These are phyloP conservation scores for Oenanthe javanica DNA, from an alignment of 140 eudicot species.

Conservation along the genomic window DNA sequence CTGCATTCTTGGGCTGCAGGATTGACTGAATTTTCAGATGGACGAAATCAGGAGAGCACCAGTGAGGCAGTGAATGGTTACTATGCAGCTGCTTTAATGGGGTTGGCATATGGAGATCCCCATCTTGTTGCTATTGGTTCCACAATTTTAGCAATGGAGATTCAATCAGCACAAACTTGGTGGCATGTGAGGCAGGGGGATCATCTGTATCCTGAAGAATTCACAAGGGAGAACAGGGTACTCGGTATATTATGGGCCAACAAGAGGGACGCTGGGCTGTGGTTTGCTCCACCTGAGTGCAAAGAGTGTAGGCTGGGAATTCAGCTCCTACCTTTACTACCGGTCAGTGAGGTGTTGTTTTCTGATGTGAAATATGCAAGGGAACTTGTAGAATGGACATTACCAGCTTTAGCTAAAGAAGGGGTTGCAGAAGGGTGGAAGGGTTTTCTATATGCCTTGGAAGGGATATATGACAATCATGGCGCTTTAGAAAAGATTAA, in stretches of 20 bases:
- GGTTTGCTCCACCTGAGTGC: conserved; percentile 90
- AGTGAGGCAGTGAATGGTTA: conserved; percentile 89
- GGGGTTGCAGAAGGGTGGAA: conserved; percentile 97
- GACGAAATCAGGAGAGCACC: conserved; percentile 92
- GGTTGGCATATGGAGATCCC: conserved; percentile 83
- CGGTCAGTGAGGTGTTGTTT: conserved; percentile 67
- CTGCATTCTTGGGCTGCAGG: conserved; percentile 98
- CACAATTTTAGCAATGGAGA: conserved; percentile 62
- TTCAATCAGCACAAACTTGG: conserved; percentile 76
- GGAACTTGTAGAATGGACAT: conserved; percentile 60
- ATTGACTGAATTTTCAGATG: conserved; percentile 74
- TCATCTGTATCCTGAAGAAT: conserved; percentile 34
- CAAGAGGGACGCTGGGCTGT: conserved; percentile 73
- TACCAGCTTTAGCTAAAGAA: conserved; percentile 54
- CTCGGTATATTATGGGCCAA: conserved; percentile 86
- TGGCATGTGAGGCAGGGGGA: conserved; percentile 66
- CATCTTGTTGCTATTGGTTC: conserved; percentile 62
- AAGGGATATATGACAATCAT: conserved; percentile 64
- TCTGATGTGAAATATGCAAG: conserved; percentile 54
- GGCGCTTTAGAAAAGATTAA: conserved; percentile 46
- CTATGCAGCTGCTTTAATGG: conserved; percentile 83
- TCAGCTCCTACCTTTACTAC: conserved; percentile 65
- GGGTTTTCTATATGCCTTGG: conserved; percentile 75
- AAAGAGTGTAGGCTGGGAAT: conserved; percentile 74
- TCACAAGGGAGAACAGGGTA: conserved; percentile 49